phyloP scores from a whole-genome alignment of 345 rosid genomes.

The Eucalyptus regnans region DNA sequence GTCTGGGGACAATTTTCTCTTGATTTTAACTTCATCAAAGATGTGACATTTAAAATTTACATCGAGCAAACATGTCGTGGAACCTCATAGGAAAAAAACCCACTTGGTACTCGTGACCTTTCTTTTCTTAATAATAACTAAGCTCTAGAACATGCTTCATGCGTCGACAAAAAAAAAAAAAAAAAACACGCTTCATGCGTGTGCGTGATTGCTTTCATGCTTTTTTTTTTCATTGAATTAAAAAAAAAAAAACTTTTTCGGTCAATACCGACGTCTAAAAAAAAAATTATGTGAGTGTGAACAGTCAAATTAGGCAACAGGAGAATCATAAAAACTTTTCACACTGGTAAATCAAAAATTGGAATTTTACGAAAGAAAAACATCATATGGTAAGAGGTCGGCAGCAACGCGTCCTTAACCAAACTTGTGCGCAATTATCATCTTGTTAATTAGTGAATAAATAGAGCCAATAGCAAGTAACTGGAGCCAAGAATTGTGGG shows the following conservation, averaged over 20 bases:
- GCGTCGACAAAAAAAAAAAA: neutral
- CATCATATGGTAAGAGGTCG: neutral
- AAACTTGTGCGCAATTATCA: neutral
- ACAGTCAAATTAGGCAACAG: neutral
- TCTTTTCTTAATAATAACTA: neutral
- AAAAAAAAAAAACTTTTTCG: neutral
- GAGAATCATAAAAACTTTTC: neutral
- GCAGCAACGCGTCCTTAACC: neutral
- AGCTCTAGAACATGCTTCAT: neutral
- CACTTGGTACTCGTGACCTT: neutral
- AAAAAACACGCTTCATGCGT: neutral
- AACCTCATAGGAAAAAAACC: neutral
- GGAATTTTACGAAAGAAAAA: neutral
- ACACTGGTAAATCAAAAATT: neutral
- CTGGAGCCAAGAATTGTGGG: neutral
- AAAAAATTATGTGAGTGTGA: neutral
- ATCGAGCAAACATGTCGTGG: neutral
- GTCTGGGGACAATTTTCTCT: neutral
- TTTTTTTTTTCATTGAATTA: neutral
- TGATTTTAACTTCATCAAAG: neutral
- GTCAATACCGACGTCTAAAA: neutral
- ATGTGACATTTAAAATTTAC: neutral
- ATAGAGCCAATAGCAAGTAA: neutral
- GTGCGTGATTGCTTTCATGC: neutral
- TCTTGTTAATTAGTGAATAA: neutral